Conservation (phyloP, 352 stramenopile genomes). For the Phytophthora fragariaefolia region DNA sequence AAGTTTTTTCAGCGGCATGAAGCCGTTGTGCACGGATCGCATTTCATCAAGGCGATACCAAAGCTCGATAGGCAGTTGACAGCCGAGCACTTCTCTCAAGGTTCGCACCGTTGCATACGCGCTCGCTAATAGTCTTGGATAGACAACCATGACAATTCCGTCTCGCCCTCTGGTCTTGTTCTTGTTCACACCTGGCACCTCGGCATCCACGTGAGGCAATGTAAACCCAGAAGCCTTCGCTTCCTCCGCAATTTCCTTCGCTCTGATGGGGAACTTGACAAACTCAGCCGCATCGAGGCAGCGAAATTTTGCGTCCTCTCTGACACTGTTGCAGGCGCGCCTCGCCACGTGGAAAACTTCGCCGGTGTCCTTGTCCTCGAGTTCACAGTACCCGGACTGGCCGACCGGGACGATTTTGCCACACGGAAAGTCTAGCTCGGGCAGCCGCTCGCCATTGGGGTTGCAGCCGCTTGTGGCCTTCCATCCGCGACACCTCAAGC, state of each 20-base stretch:
- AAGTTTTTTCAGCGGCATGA: slow-evolving; percentile 31
- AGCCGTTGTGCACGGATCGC: slow-evolving; percentile 1
- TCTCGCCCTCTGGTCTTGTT: slow-evolving; percentile 16
- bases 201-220: slow-evolving; percentile 17
- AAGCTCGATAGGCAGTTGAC: slow-evolving; percentile 54
- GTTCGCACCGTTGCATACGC: slow-evolving; percentile 23
- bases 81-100: slow-evolving; percentile 19
- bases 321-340: slow-evolving; percentile 58
- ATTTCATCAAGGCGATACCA: slow-evolving; percentile 57
- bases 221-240: slow-evolving; percentile 15
- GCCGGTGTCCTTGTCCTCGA: slow-evolving; percentile 43
- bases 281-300: slow-evolving; percentile 64
- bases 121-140: slow-evolving; percentile 20
- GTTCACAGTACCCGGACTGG: slow-evolving; percentile 53
- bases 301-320: slow-evolving; percentile 48
- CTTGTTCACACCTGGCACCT: slow-evolving; percentile 14
- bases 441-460: slow-evolving; percentile 20
- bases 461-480: slow-evolving; percentile 32
- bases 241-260: slow-evolving; percentile 43
- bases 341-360: slow-evolving; percentile 42
- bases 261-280: slow-evolving; percentile 58
- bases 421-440: slow-evolving; percentile 24
- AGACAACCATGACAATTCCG: slow-evolving; percentile 33
- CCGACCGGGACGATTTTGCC: slow-evolving; percentile 28
- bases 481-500: slow-evolving; percentile 37